Percentiles rank a stretch among this genome's conserved stretches.
Evolutionary conservation across 306 rosid species (phyloP).

Genomic region (Purshia tridentata): DNA sequence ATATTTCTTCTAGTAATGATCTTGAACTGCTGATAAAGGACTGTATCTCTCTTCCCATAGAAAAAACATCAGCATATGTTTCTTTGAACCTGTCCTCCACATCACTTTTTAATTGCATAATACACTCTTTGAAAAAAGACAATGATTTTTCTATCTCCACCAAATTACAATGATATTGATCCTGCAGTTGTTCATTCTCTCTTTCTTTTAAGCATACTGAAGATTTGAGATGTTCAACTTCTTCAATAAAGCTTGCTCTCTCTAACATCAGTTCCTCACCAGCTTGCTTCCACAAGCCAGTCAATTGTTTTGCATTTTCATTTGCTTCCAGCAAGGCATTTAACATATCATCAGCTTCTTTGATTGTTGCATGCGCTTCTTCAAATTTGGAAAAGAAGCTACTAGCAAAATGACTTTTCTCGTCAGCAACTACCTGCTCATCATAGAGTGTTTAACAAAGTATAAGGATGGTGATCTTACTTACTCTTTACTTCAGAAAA

Average conservation of each 20-base stretch:
- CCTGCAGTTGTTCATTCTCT: conserved; percentile 52
- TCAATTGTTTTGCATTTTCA: conserved; percentile 66
- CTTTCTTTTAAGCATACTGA: conserved; percentile 49
- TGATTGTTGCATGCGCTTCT: conserved; percentile 67
- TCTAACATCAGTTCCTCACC: conserved; percentile 60
- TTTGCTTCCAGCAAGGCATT: conserved; percentile 77
- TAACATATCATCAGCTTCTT: conserved; percentile 78
- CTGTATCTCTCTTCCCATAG: conserved; percentile 49
- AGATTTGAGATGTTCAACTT: conserved; percentile 61
- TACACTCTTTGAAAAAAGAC: conserved; percentile 57
- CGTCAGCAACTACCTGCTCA: conserved; percentile 47
- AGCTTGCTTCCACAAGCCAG: conserved; percentile 62
- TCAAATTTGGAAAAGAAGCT: conserved; percentile 61
- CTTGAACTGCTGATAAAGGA: conserved; percentile 42
- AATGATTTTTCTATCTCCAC: conserved; percentile 55
- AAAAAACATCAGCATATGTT: conserved; percentile 47
- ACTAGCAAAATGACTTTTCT: conserved; percentile 32
- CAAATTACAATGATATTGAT: conserved; percentile 48
- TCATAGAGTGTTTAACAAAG: conserved; percentile 26
- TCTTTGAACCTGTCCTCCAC: conserved; percentile 50
- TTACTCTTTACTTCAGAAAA: background rate
- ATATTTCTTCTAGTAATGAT: conserved; percentile 58
- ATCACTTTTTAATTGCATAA: conserved; percentile 60
- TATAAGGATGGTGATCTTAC: conserved; percentile 23
- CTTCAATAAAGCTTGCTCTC: conserved; percentile 55